Evolutionary conservation across 2,329 filamentous ascomycete genomes (phyloP).

Genomic region (Fusarium torreyae): DNA sequence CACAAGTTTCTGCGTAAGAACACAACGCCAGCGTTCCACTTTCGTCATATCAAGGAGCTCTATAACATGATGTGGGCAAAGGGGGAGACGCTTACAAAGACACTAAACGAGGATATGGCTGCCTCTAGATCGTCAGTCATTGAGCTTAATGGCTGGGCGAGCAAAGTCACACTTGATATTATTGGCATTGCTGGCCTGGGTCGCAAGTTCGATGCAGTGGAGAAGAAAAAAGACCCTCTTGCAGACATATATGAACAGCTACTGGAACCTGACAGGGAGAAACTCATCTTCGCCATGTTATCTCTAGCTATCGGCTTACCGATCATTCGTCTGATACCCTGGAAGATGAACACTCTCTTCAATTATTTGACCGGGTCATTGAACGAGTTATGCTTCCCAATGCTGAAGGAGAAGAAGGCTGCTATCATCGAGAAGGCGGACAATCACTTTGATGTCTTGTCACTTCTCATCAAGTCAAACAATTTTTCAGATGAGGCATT

Average conservation of each 20-base stretch:
- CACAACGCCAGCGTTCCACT: slow-evolving; percentile 76
- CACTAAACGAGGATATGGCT: slow-evolving; percentile 60
- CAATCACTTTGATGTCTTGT: slow-evolving; percentile 75
- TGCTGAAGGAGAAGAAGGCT: slow-evolving; percentile 63
- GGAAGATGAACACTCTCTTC: slow-evolving; percentile 43
- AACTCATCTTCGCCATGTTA: slow-evolving; percentile 55
- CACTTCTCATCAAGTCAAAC: slow-evolving; percentile 65
- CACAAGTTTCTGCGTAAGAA: slow-evolving; percentile 80
- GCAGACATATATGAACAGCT: slow-evolving; percentile 63
- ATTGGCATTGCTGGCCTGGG: slow-evolving; percentile 72
- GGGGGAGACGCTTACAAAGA: slow-evolving; percentile 50
- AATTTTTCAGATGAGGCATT: slow-evolving; percentile 68
- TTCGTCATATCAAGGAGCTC: slow-evolving; percentile 77
- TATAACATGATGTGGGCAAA: slow-evolving; percentile 81
- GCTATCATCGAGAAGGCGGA: slow-evolving; percentile 61
- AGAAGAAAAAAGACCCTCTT: slow-evolving; percentile 57
- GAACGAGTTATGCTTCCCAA: slow-evolving; percentile 26
- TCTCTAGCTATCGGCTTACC: slow-evolving; percentile 29
- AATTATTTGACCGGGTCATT: slow-evolving; percentile 28
- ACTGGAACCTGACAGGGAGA: slow-evolving; percentile 62
- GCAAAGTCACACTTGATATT: slow-evolving; percentile 71
- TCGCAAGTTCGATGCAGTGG: slow-evolving; percentile 64
- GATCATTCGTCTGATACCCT: slow-evolving; percentile 32
- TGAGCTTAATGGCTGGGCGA: slow-evolving; percentile 65
- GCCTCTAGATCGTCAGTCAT: slow-evolving; percentile 34